These are phyloP conservation scores for Tetradesmus obliquus DNA, from an alignment of 139 green algal species.

Conservation along the genomic window DNA sequence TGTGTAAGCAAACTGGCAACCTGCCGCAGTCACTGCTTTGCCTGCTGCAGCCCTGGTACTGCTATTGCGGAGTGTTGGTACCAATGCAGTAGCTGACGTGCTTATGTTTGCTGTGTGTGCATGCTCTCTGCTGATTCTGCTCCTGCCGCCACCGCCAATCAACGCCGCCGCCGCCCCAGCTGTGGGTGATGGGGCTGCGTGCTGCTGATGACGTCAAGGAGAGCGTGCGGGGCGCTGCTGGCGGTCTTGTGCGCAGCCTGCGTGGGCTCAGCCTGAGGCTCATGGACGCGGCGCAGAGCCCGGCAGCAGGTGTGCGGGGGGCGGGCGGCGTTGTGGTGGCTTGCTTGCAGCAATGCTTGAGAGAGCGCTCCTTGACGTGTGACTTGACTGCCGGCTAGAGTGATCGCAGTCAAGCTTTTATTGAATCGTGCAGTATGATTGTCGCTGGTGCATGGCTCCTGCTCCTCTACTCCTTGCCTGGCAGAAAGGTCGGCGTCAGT, in stretches of 20 bases:
- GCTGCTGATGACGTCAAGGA: constrained; percentile 92
- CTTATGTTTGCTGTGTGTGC: not conserved
- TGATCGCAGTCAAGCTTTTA: no score
- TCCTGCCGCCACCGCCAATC: not conserved
- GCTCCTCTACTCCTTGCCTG: not conserved
- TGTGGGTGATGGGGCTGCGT: constrained; percentile 89
- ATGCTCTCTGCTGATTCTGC: not conserved
- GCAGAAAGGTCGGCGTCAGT: no score
- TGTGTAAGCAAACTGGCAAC: not conserved
- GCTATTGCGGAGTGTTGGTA: not conserved
- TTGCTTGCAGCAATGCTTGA: no score
- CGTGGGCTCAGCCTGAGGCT: constrained; percentile 77
- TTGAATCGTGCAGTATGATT: no score
- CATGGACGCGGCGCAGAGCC: constrained; percentile 67
- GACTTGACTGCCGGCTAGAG: no score
- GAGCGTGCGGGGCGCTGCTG: constrained; percentile 61
- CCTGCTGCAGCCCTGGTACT: not conserved
- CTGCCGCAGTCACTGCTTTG: no score
- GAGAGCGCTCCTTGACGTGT: no score
- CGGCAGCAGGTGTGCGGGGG: constrained; percentile 21
- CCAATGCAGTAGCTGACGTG: not conserved
- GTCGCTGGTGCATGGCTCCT: no score
- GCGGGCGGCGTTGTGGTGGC: not conserved
- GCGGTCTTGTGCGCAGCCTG: constrained; percentile 52
- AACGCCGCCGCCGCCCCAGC: not conserved